Evolutionary conservation across 2,329 filamentous ascomycete species (phyloP).

Genomic region (Xylariaceae sp.): DNA sequence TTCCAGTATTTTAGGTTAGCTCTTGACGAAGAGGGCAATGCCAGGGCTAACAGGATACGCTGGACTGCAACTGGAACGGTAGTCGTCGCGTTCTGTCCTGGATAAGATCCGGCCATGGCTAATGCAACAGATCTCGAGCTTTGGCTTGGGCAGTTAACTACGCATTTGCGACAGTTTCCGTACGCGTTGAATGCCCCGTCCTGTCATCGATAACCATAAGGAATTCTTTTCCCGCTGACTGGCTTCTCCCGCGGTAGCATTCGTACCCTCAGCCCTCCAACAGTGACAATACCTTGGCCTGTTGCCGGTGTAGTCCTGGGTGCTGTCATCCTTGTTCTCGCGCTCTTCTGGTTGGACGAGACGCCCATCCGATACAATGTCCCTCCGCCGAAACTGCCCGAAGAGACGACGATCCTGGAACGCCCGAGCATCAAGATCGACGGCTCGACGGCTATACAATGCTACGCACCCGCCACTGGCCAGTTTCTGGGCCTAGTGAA

Average conservation of each 20-base stretch:
- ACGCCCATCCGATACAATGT: slow-evolving; percentile 54
- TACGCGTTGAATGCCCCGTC: slow-evolving; percentile 22
- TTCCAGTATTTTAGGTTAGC: no score
- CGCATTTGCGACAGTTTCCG: slow-evolving; percentile 26
- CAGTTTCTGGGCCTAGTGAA: slow-evolving; percentile 73
- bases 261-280: no score
- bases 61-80: slow-evolving; percentile 2
- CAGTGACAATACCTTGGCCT: no score
- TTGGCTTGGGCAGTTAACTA: slow-evolving; percentile 24
- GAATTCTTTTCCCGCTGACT: no score
- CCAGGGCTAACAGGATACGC: no score
- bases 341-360: slow-evolving; percentile 25
- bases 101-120: slow-evolving; percentile 17
- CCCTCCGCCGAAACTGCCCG: slow-evolving; percentile 55
- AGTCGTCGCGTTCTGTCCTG: no score
- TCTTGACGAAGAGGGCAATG: no score
- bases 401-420: slow-evolving; percentile 52
- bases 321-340: slow-evolving; percentile 19
- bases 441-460: slow-evolving; percentile 66
- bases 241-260: no score
- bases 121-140: slow-evolving; percentile 21
- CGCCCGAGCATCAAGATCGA: slow-evolving; percentile 58
- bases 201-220: no score
- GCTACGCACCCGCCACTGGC: slow-evolving; percentile 86
- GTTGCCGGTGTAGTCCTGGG: slow-evolving; percentile 20